phyloP scores from a whole-genome alignment of 805 yeast species.

The Lachancea dasiensis region DNA sequence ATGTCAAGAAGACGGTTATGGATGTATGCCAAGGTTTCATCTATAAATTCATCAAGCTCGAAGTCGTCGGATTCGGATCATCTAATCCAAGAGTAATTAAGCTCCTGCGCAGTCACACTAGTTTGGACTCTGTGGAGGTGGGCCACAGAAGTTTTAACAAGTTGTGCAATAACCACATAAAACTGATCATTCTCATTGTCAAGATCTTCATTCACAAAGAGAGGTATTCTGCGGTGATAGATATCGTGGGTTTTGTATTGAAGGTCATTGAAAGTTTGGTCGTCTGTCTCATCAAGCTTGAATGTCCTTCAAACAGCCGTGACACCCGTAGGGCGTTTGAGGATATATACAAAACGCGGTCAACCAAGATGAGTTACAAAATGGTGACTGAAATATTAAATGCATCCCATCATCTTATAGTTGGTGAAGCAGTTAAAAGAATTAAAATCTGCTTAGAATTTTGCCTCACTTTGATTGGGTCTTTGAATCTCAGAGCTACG shows the following conservation, averaged over 20 bases:
- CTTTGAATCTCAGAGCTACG: not conserved
- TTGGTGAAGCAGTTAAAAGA: not conserved
- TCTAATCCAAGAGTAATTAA: slow-evolving; percentile 2
- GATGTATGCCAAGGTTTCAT: slow-evolving; percentile 3
- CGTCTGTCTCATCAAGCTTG: slow-evolving; percentile 3
- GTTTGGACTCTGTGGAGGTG: not conserved
- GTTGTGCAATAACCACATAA: slow-evolving; percentile 2
- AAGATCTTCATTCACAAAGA: not conserved
- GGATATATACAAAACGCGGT: slow-evolving; percentile 1
- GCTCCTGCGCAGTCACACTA: slow-evolving; percentile 2
- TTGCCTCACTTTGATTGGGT: not conserved
- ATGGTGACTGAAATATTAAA: slow-evolving; percentile 1
- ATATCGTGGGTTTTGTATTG: not conserved
- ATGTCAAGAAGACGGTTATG: not conserved
- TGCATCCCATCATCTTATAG: not conserved
- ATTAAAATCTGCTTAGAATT: not conserved
- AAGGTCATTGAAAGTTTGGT: slow-evolving; percentile 4
- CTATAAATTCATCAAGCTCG: slow-evolving; percentile 4
- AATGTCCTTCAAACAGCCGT: not conserved
- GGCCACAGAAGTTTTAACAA: not conserved
- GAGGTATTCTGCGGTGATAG: not conserved
- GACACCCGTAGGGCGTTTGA: not conserved
- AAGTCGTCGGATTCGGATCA: slow-evolving; percentile 1
- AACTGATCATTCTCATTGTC: not conserved
- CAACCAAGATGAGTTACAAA: slow-evolving; percentile 2